Evolutionary conservation across 495 filamentous ascomycete genomes (phyloP), one percentile per base, ranked within the genome.

Genomic region (Penicillium subrubescens): DNA sequence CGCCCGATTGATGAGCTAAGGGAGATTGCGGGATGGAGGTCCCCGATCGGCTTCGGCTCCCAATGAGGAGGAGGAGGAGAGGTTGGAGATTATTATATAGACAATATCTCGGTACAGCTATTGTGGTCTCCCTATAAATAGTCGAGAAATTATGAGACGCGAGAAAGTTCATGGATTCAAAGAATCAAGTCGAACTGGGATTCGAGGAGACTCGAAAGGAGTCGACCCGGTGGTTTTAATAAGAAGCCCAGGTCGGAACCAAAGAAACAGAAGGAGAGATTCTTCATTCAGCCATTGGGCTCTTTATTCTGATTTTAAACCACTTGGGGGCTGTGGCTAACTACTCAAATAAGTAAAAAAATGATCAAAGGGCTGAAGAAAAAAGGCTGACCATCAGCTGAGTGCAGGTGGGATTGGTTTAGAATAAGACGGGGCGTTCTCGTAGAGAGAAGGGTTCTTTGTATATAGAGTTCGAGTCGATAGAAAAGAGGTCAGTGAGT

Each of bases 1-100:
- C 67, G 70, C 64, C 66, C 57, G 68, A 67, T 67, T 67, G 70
- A 74, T 68, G 74, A 77, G 69, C 75, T 76, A 78, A 79, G 76
- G 78, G 67, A 77, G 69, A 74, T 80, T 80, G 77, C 77, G 77
- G 77, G 74, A 74, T 68, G 68, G 53, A 34, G 50, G 59, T 31
- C 34, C 51, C 73, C 73, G 73, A 73, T 69, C 71, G 74, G 72
- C 64, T 66, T 72, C 68, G 71, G 72, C 63, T 64, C 59, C 57
- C 37, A 23, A 15, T 6, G 31, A 25, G 23, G 46, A n/a, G 25
- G 2, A 27, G 25, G 25, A 27, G 25, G 25, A 34, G 46, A 56
- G 31, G 35, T 34, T 23, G 46, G 25, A 27, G 25, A 27, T 27
- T 1, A 27, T 27, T 27, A 27, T 27, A 27, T 27, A 27, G 25